Percentiles rank a stretch among this genome's conserved stretches.
phyloP scores from a whole-genome alignment of 2,329 filamentous ascomycete species.

The Ciborinia camelliae region DNA sequence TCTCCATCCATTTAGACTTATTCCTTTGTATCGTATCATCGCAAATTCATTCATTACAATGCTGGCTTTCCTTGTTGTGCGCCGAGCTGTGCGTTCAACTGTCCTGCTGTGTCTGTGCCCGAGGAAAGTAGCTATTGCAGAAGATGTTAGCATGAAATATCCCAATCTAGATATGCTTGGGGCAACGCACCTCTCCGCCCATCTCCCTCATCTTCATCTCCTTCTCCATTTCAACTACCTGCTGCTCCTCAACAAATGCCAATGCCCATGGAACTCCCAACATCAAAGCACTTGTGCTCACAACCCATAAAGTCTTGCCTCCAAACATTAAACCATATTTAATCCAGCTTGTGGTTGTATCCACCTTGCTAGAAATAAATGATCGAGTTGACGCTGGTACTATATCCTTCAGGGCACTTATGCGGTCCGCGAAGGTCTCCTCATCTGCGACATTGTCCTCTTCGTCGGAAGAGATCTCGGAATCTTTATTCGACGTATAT shows the following conservation, averaged over 20 bases:
- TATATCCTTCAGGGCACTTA: constrained; percentile 72
- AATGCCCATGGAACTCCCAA: constrained; percentile 91
- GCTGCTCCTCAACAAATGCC: constrained; percentile 92
- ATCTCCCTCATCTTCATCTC: constrained; percentile 95
- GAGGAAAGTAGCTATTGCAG: constrained; percentile 29
- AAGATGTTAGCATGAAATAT: constrained; percentile 20
- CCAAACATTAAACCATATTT: constrained; percentile 64
- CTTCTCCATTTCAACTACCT: constrained; percentile 95
- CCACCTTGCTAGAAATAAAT: constrained; percentile 60
- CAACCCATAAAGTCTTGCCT: constrained; percentile 85
- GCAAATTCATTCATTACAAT: constrained; percentile 31
- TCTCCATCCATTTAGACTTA: constrained; percentile 19
- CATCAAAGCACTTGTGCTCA: constrained; percentile 85
- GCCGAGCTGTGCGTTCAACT: constrained; percentile 33
- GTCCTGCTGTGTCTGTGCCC: constrained; percentile 26
- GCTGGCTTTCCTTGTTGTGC: constrained; percentile 33
- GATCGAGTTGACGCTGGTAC: constrained; percentile 69
- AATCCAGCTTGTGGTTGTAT: constrained; percentile 54
- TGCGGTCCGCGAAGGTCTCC: constrained; percentile 62
- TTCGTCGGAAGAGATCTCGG: constrained; percentile 78
- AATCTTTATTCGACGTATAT: constrained; percentile 51
- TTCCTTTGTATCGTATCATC: constrained; percentile 19
- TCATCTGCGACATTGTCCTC: constrained; percentile 59
- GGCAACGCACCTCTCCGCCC: constrained; percentile 64
- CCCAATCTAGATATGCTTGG: background rate